These are phyloP conservation scores for Potentilla sterilis DNA, from an alignment of 306 rosid species.

Conservation along the genomic window DNA sequence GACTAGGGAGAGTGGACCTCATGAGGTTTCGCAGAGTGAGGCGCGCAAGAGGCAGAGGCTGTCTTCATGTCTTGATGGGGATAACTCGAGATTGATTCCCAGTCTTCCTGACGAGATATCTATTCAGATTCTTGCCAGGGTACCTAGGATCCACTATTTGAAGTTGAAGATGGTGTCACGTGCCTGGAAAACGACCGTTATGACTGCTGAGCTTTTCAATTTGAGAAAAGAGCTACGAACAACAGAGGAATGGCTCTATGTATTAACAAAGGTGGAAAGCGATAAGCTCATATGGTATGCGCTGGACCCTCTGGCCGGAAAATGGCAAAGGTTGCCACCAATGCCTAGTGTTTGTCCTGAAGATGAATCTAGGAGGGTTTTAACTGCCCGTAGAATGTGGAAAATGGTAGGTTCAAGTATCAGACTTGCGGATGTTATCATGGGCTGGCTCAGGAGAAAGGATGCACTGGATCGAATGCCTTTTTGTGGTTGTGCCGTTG, in stretches of 20 bases:
- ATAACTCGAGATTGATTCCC: constrained; percentile 74
- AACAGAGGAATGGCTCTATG: constrained; percentile 89
- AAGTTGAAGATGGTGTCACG: constrained; percentile 60
- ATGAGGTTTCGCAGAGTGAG: constrained; percentile 40
- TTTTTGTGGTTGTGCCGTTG: constrained; percentile 81
- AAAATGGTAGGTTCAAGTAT: constrained; percentile 68
- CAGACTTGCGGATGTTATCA: constrained; percentile 66
- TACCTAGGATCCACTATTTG: constrained; percentile 69
- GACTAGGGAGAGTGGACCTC: constrained; percentile 25
- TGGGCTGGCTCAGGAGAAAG: constrained; percentile 83
- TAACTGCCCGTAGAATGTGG: constrained; percentile 67
- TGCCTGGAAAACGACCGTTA: constrained; percentile 66
- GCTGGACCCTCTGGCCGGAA: constrained; percentile 65
- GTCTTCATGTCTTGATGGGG: constrained; percentile 51
- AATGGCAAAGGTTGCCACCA: constrained; percentile 81
- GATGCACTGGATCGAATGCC: constrained; percentile 71
- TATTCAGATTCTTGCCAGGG: constrained; percentile 78
- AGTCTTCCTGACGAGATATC: constrained; percentile 91
- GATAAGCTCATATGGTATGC: constrained; percentile 70
- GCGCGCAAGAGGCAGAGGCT: constrained; percentile 66
- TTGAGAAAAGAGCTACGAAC: constrained; percentile 74
- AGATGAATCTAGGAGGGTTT: constrained; percentile 55
- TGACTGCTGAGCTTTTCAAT: constrained; percentile 53
- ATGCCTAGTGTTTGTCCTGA: constrained; percentile 63
- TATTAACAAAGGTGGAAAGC: constrained; percentile 63